Evolutionary conservation across 1,139 yeast genomes (phyloP), one percentile per base, ranked within the genome.

Genomic region (Martiniozyma asiatica): DNA sequence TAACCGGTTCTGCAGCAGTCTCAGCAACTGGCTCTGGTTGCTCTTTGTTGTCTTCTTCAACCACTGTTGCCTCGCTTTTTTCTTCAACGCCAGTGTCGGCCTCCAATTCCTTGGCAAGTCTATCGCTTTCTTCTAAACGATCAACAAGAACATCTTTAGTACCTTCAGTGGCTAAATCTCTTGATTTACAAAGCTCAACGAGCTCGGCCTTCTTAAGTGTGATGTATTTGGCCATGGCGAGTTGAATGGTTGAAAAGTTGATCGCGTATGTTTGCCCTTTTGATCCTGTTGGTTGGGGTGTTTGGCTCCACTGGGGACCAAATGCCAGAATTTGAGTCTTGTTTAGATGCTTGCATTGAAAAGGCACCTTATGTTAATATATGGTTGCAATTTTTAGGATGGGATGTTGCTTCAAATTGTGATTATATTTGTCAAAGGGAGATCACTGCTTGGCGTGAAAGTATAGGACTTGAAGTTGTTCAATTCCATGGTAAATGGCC

Each of bases 401-500:
- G 98, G 98, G 69, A 72, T 35, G 87, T 97, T 51, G 56, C 58
- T 8, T 68, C 75, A 27, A 77, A 89, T 49, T 89, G 98, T 55
- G 97, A 89, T 54, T 89, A 89, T 54, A 78, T 73, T 42, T 89
- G 98, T 51, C 97, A 89, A 52, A 71, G 81, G 35, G 51, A 69
- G 11, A 61, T 87, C 26, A 85, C 95, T 0, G 44, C 47, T 2
- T 58, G 64, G 27, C 60, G 94, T 14, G 58, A 60, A 13, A 41
- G 38, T 0, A 43, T 56, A 3, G 61, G 62, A 7, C 64, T 68
- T 32, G 73, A 71, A 33, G 58, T 82, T 2, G 66, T 66, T 28
- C 98, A 89, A 50, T 89, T 84, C 55, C 97, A 89, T 52, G 98
- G 98, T 0, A 89, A 89, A 55, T 89, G 98, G 98, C 97, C 97